Evolutionary conservation across 164 flowering plant species (phyloP).

Genomic region (Umbellularia californica): DNA sequence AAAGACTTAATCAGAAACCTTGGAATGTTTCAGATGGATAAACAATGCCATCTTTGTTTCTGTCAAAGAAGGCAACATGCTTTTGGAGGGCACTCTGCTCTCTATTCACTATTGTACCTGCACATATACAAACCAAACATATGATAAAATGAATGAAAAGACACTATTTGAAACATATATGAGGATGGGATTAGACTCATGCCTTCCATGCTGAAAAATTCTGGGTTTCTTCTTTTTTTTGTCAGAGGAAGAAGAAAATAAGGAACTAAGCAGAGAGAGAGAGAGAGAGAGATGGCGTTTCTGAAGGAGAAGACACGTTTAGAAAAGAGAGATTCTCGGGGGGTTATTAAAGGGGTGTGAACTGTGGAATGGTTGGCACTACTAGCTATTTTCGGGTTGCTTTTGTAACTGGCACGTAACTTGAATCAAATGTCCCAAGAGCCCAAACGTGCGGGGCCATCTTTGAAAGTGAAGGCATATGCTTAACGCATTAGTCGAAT

Average conservation of each 20-base stretch:
- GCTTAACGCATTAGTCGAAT: too few relatives aligned
- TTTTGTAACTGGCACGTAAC: too few relatives aligned
- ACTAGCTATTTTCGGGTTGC: too few relatives aligned
- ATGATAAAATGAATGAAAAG: neutral
- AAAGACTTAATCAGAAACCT: slow-evolving; percentile 6
- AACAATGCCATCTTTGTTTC: slow-evolving; percentile 21
- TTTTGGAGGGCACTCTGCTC: slow-evolving; percentile 8
- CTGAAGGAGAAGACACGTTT: too few relatives aligned
- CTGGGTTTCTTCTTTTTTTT: too few relatives aligned
- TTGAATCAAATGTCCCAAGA: too few relatives aligned
- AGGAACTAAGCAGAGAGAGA: neutral
- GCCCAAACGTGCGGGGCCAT: too few relatives aligned
- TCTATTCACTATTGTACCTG: neutral
- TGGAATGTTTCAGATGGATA: slow-evolving; percentile 23
- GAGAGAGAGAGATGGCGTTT: neutral
- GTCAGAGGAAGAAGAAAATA: neutral
- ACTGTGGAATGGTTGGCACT: too few relatives aligned
- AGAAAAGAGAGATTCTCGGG: too few relatives aligned
- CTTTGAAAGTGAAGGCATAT: too few relatives aligned
- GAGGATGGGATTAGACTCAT: neutral
- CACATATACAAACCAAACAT: neutral
- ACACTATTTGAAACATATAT: neutral
- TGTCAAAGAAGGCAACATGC: slow-evolving; percentile 23
- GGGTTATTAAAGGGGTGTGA: too few relatives aligned
- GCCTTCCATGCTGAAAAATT: neutral